Conservation (phyloP, 345 rosid genomes). For the Dimocarpus longan region DNA sequence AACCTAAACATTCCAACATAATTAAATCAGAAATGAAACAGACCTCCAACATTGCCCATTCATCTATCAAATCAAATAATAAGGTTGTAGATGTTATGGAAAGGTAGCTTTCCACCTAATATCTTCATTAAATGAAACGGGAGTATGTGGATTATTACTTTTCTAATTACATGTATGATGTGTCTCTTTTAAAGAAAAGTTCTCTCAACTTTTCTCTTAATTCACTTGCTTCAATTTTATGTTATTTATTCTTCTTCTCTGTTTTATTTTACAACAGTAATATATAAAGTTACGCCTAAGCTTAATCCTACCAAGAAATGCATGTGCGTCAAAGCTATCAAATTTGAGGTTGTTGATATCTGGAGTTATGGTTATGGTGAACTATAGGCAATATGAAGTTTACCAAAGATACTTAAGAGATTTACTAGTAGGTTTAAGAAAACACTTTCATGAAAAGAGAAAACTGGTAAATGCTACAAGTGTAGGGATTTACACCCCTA, state of each 20-base stretch:
- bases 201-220: no score
- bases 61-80: not conserved
- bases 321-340: not conserved
- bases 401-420: not conserved
- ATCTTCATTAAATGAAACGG: no score
- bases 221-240: no score
- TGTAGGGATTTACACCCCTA: no score
- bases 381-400: not conserved
- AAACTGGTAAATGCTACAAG: constrained; percentile 8
- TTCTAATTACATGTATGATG: no score
- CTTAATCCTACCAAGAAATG: not conserved
- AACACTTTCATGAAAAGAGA: not conserved
- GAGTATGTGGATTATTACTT: no score
- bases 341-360: not conserved
- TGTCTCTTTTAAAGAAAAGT: no score
- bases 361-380: not conserved
- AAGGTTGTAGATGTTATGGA: not conserved
- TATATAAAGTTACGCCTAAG: not conserved
- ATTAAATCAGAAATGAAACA: constrained; percentile 21
- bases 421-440: not conserved
- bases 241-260: no score
- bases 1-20: constrained; percentile 46
- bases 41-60: not conserved
- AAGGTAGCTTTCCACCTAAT: no score
- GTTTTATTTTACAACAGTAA: not conserved